Conservation (phyloP, 345 rosid genomes). For the Raphanus raphanistrum region DNA sequence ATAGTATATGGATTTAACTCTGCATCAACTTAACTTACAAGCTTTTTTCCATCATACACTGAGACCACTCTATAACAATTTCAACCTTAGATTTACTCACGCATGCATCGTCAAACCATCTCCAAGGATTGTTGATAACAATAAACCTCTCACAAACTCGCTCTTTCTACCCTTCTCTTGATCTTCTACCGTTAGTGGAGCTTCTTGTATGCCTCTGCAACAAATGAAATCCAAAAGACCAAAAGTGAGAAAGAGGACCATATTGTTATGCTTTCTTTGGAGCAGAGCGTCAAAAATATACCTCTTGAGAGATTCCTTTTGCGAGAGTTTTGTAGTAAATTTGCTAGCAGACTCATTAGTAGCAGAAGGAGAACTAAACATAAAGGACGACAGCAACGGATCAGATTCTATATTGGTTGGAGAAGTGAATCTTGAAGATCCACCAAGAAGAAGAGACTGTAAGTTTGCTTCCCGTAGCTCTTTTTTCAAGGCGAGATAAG, state of each 20-base stretch:
- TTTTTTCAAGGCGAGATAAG: slow-evolving; percentile 61
- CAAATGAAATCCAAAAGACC: not conserved
- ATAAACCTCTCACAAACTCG: slow-evolving; percentile 59
- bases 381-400: slow-evolving; percentile 68
- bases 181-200: slow-evolving; percentile 50
- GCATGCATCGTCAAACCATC: not conserved
- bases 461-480: slow-evolving; percentile 68
- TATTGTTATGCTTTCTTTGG: not conserved
- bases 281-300: slow-evolving; percentile 10
- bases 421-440: slow-evolving; percentile 53
- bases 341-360: not conserved
- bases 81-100: not conserved
- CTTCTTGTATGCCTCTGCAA: slow-evolving; percentile 44
- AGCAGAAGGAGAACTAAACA: slow-evolving; percentile 36
- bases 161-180: slow-evolving; percentile 57
- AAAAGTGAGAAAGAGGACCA: slow-evolving; percentile 7
- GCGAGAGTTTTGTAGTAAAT: slow-evolving; percentile 26
- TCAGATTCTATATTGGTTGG: slow-evolving; percentile 63
- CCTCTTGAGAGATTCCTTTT: slow-evolving; percentile 53
- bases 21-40: slow-evolving; percentile 13
- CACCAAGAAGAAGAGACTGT: slow-evolving; percentile 67
- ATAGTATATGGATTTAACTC: slow-evolving; percentile 24
- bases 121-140: slow-evolving; percentile 57
- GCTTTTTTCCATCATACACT: slow-evolving; percentile 30
- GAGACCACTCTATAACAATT: slow-evolving; percentile 13